Conservation (phyloP, 495 filamentous ascomycete genomes). For the Pseudotulostoma volvatum region DNA sequence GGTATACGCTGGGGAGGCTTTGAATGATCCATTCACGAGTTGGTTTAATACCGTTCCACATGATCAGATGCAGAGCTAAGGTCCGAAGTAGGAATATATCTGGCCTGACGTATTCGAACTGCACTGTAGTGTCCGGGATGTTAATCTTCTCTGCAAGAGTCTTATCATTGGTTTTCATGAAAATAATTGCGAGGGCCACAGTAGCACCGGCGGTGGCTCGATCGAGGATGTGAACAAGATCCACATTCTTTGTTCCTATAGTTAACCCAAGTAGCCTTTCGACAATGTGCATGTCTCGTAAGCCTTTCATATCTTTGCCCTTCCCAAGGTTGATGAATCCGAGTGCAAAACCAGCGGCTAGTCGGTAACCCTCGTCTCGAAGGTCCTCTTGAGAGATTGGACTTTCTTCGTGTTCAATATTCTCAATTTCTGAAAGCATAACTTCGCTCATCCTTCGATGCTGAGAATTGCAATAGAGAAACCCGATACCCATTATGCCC, state of each 20-base stretch:
- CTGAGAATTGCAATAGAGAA: slow-evolving; percentile 88
- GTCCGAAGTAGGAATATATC: slow-evolving; percentile 86
- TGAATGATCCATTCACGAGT: slow-evolving; percentile 54
- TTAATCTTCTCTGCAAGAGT: slow-evolving; percentile 85
- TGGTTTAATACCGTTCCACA: slow-evolving; percentile 73
- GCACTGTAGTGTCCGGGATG: slow-evolving; percentile 70
- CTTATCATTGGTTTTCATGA: slow-evolving; percentile 89
- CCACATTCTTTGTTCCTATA: slow-evolving; percentile 71
- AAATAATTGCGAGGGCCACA: slow-evolving; percentile 81
- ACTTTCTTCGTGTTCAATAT: slow-evolving; percentile 56
- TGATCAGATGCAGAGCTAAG: slow-evolving; percentile 77
- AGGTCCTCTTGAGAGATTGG: slow-evolving; percentile 46
- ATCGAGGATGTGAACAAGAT: slow-evolving; percentile 79
- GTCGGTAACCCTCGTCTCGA: slow-evolving; percentile 83
- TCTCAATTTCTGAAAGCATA: slow-evolving; percentile 93
- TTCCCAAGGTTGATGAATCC: slow-evolving; percentile 91
- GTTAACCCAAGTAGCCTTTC: slow-evolving; percentile 75
- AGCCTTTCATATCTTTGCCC: slow-evolving; percentile 69
- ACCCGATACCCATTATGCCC: slow-evolving; percentile 91
- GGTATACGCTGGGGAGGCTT: slow-evolving; percentile 55
- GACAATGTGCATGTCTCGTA: slow-evolving; percentile 87
- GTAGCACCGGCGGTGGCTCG: slow-evolving; percentile 81
- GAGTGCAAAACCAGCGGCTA: slow-evolving; percentile 85
- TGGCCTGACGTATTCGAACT: slow-evolving; percentile 89
- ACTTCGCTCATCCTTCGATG: slow-evolving; percentile 97